Conservation (phyloP, 768 basidiomycete genomes). For the Pseudohyphozyma bogoriensis region DNA sequence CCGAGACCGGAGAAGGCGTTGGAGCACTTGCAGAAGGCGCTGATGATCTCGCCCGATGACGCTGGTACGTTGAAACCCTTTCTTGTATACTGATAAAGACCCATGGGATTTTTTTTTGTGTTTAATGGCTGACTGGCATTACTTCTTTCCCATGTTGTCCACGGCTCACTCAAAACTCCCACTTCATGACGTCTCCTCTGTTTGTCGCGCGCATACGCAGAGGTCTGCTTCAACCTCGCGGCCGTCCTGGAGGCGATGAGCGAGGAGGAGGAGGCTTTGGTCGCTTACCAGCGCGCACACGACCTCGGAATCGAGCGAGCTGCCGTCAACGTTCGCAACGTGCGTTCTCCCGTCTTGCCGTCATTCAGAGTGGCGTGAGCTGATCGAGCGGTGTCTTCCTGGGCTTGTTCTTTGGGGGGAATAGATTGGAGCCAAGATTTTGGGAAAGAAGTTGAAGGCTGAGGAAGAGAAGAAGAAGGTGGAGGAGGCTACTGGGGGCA, state of each 20-base stretch:
- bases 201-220: too few relatives aligned
- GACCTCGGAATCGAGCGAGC: constrained; percentile 39
- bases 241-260: constrained; percentile 25
- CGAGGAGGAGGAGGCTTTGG: constrained; percentile 38
- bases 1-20: constrained; percentile 39
- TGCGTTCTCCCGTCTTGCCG: constrained; percentile 21
- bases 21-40: constrained; percentile 35
- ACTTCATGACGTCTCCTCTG: background rate
- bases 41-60: constrained; percentile 28
- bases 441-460: constrained; percentile 20
- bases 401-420: background rate
- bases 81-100: too few relatives aligned
- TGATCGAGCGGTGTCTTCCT: background rate
- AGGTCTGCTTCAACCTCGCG: constrained; percentile 26
- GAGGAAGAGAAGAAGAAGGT: constrained; percentile 5
- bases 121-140: too few relatives aligned
- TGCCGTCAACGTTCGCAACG: constrained; percentile 38
- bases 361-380: background rate
- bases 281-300: constrained; percentile 36
- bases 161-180: background rate
- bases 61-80: too few relatives aligned
- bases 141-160: background rate
- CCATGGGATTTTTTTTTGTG: too few relatives aligned
- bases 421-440: constrained; percentile 24
- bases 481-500: background rate